Evolutionary conservation across 768 basidiomycete species (phyloP), one percentile per base, ranked within the genome.

Genomic region (Russula compacta): DNA sequence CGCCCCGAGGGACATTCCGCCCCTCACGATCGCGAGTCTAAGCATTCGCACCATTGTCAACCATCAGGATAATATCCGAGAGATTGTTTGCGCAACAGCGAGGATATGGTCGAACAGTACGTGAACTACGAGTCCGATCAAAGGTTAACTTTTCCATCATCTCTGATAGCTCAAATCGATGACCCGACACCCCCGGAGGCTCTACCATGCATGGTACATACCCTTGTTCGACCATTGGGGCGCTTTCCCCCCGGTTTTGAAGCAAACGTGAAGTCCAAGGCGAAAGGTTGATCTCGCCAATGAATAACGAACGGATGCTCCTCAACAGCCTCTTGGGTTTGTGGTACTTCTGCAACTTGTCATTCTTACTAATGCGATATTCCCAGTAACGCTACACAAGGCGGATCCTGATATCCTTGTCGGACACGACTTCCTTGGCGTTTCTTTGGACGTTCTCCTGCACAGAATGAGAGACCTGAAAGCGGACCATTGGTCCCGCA

Each of bases 381-480:
- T 21, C 47, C 35, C 58, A 40, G 65, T 89, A 90, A 82, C 63
- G 80, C 84, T 98, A 47, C 81, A 89, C 69, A 88, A 87, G 69
- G 81, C 89, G 19, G 97, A 99, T 68, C 95, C 97, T 0, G 97
- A 99, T 68, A 83, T 98, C 21, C 83, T 98, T 56, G 81, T 99
- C 39, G 95, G 97, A 0, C 93, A 98, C 67, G 94, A 98, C 55
- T 97, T 99, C 71, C 76, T 92, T 5, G 93, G 91, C 5, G 88
- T 88, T 29, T 87, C 87, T 1, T 80, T 97, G 24, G 97, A 98
- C 67, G 88, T 97, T 14, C 77, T 99, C 19, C 80, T 99, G 12
- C 85, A 89, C 68, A 86, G 97, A 0, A 88, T 98, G 87, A 83
- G 84, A 63, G 90, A 95, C 59, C 80, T 93, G 49, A 92, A 95